Percentiles rank a stretch among this genome's conserved stretches.
Conservation (phyloP, 257 asterid genomes). For the Solanum ossicruentum region DNA sequence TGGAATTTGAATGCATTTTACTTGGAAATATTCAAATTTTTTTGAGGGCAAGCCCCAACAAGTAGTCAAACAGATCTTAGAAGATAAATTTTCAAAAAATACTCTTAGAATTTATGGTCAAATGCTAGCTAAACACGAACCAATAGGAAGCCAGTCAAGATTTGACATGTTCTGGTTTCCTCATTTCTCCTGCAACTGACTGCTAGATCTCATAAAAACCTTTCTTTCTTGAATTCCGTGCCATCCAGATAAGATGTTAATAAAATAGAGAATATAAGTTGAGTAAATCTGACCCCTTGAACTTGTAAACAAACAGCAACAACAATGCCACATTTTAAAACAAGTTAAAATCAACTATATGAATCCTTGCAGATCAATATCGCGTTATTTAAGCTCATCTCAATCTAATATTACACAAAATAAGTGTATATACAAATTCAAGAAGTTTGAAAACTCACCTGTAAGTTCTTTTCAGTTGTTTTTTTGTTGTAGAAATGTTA, state of each 20-base stretch:
- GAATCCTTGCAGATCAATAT: neutral
- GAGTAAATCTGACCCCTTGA: too few relatives aligned
- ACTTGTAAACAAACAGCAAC: too few relatives aligned
- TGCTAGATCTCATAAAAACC: neutral
- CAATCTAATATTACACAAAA: neutral
- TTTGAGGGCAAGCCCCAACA: too few relatives aligned
- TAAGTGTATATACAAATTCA: neutral
- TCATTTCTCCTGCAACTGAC: neutral
- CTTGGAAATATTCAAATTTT: too few relatives aligned
- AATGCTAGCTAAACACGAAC: neutral
- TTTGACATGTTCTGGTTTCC: neutral
- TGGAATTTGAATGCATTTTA: too few relatives aligned
- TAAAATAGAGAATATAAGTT: too few relatives aligned
- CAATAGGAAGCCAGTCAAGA: neutral
- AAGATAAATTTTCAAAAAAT: too few relatives aligned
- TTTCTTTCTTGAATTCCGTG: too few relatives aligned
- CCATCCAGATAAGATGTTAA: too few relatives aligned
- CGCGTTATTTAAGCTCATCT: neutral
- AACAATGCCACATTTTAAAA: neutral
- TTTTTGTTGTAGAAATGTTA: neutral
- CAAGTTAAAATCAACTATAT: neutral
- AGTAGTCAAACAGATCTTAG: neutral
- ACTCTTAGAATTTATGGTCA: neutral
- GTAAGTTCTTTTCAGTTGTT: neutral
- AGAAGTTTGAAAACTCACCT: neutral